These are phyloP conservation scores for Colletotrichum agaves DNA, from an alignment of 2,329 filamentous ascomycete species.

Conservation along the genomic window DNA sequence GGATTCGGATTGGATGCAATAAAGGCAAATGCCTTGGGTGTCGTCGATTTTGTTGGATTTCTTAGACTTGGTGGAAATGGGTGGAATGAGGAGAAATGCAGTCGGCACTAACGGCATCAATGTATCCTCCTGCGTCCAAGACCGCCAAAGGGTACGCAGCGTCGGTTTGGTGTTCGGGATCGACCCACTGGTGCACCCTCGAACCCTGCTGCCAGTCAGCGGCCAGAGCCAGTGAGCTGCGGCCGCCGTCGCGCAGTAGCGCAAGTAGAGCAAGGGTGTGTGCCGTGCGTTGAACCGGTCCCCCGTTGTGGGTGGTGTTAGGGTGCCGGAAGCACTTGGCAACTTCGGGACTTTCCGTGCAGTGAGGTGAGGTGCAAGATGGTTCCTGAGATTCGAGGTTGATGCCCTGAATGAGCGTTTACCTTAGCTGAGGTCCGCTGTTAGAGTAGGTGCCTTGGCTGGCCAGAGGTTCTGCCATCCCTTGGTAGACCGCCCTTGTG, in stretches of 20 bases:
- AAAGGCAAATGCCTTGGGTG: not conserved
- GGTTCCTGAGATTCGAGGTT: not conserved
- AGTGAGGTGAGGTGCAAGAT: not conserved
- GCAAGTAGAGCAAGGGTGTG: constrained; percentile 26
- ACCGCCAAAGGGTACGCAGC: not conserved
- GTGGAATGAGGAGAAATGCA: constrained; percentile 24
- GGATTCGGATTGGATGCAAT: constrained; percentile 6
- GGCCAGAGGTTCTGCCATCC: not conserved
- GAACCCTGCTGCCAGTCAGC: constrained; percentile 15
- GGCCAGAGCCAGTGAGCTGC: constrained; percentile 28
- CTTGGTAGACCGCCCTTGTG: too few relatives aligned
- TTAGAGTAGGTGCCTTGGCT: too few relatives aligned
- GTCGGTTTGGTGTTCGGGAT: not conserved
- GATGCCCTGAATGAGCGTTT: not conserved
- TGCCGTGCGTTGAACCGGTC: constrained; percentile 5
- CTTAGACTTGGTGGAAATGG: constrained; percentile 13
- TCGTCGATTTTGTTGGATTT: constrained; percentile 16
- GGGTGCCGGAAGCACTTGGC: constrained; percentile 22
- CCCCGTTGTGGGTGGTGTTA: constrained; percentile 17
- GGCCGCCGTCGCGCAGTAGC: constrained; percentile 25
- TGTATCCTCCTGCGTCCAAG: not conserved
- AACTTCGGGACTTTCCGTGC: too few relatives aligned
- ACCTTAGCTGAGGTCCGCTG: too few relatives aligned
- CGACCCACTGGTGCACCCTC: constrained; percentile 17
- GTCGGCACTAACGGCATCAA: not conserved